Conservation (phyloP, 257 asterid species). For the Eustoma russellianum region DNA sequence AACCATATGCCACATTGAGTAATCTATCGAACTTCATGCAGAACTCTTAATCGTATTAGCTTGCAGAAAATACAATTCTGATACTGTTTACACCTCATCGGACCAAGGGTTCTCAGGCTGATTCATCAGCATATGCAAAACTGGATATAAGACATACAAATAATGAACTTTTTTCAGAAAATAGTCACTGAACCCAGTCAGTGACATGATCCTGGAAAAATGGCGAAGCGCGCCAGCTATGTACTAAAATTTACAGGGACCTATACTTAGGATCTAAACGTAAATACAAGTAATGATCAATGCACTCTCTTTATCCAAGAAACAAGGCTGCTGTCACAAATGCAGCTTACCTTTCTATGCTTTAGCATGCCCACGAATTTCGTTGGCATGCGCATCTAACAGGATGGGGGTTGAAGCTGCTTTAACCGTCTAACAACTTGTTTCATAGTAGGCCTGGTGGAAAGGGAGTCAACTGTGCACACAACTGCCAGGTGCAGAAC, state of each 20-base stretch:
- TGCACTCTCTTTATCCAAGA: no score
- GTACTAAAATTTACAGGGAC: constrained; percentile 63
- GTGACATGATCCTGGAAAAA: constrained; percentile 29
- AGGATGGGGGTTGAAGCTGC: constrained; percentile 79
- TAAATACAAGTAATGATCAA: no score
- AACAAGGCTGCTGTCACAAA: constrained; percentile 23
- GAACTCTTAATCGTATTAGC: no score
- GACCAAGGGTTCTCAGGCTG: constrained; percentile 64
- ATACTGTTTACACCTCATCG: constrained; percentile 21
- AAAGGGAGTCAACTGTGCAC: no score
- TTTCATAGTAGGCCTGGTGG: no score
- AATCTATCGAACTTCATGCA: no score
- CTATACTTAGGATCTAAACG: constrained; percentile 25
- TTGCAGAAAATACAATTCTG: constrained; percentile 30
- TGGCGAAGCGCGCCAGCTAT: constrained; percentile 41
- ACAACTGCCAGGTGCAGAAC: no score
- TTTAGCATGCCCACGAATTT: constrained; percentile 15
- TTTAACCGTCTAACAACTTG: constrained; percentile 78
- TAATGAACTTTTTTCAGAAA: no score
- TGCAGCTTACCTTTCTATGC: constrained; percentile 13
- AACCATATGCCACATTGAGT: no score
- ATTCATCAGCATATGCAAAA: constrained; percentile 29
- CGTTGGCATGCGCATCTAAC: constrained; percentile 34
- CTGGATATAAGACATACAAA: no score
- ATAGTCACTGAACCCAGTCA: no score